These are phyloP conservation scores for Triglochin maritima DNA, from an alignment of 106 monocot genomes.

Conservation along the genomic window DNA sequence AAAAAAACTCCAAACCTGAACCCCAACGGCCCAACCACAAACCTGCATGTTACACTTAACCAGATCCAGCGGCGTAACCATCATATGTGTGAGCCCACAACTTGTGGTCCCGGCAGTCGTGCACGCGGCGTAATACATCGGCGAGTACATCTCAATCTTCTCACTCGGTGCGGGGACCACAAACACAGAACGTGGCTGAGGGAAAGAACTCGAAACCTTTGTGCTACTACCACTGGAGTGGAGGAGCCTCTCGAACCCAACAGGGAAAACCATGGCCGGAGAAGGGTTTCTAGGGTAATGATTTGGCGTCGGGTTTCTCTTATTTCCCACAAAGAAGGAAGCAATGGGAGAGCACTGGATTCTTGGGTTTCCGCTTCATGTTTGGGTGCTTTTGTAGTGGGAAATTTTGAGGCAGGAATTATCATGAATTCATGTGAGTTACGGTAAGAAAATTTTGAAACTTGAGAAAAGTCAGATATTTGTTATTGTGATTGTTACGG, in stretches of 20 bases:
- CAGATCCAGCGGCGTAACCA: slow-evolving; percentile 55
- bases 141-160: slow-evolving; percentile 57
- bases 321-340: too few relatives aligned
- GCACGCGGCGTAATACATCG: slow-evolving; percentile 51
- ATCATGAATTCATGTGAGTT: too few relatives aligned
- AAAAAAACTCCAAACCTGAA: background rate
- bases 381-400: too few relatives aligned
- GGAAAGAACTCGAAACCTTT: background rate
- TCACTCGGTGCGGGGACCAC: slow-evolving; percentile 29
- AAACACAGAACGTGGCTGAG: slow-evolving; percentile 2
- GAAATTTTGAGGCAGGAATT: too few relatives aligned
- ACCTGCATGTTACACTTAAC: slow-evolving; percentile 78
- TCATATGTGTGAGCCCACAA: slow-evolving; percentile 58
- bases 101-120: slow-evolving; percentile 35
- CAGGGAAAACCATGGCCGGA: background rate
- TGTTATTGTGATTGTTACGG: too few relatives aligned
- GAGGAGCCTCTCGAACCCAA: background rate
- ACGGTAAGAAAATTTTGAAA: too few relatives aligned
- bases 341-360: too few relatives aligned
- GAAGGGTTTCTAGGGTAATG: background rate
- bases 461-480: too few relatives aligned
- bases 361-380: too few relatives aligned
- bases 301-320: too few relatives aligned
- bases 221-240: background rate
- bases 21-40: background rate